phyloP scores from a whole-genome alignment of 2,329 filamentous ascomycete species.

The Ilyonectria destructans region DNA sequence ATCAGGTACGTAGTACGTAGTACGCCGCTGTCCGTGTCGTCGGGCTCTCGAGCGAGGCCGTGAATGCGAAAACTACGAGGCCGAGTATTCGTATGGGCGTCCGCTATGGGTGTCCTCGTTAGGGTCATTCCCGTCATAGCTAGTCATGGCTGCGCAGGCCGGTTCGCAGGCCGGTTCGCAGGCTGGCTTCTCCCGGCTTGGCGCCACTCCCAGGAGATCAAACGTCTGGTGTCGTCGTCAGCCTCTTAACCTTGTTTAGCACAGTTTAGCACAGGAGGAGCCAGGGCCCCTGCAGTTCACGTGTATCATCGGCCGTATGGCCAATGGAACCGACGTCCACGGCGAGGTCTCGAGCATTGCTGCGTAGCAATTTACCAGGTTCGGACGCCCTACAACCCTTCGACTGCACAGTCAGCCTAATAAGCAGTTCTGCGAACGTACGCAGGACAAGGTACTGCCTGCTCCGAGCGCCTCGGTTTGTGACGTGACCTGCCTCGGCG shows the following conservation, averaged over 20 bases:
- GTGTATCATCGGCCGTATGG: background rate
- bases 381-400: slow-evolving; percentile 6
- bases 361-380: slow-evolving; percentile 12
- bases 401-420: slow-evolving; percentile 12
- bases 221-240: slow-evolving; percentile 41
- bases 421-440: too few relatives aligned
- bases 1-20: too few relatives aligned
- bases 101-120: background rate
- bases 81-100: background rate
- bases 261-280: slow-evolving; percentile 8
- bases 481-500: background rate
- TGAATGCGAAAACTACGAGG: background rate
- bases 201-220: slow-evolving; percentile 7
- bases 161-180: slow-evolving; percentile 1
- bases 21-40: background rate
- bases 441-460: slow-evolving; percentile 9
- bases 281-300: slow-evolving; percentile 16
- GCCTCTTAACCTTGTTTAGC: slow-evolving; percentile 27
- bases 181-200: background rate
- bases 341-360: background rate
- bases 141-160: background rate
- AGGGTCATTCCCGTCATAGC: background rate
- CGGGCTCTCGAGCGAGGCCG: background rate
- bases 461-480: too few relatives aligned
- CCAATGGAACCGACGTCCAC: background rate